phyloP scores from a whole-genome alignment of 2,329 filamentous ascomycete genomes.

The Biscogniauxia sp. region DNA sequence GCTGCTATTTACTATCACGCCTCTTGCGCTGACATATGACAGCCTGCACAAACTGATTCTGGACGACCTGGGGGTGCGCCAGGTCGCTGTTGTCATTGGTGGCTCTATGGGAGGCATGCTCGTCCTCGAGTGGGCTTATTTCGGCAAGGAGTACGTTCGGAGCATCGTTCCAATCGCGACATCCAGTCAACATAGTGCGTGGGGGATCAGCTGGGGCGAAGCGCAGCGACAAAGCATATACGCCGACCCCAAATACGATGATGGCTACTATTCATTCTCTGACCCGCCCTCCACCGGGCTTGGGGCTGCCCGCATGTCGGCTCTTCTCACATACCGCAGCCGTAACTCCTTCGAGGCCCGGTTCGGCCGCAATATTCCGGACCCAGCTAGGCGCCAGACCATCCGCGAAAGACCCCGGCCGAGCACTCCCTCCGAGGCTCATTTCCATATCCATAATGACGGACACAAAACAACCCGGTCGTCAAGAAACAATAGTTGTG shows the following conservation, averaged over 20 bases:
- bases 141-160: conserved; percentile 81
- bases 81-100: conserved; percentile 76
- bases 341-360: conserved; percentile 95
- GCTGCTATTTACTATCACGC: conserved; percentile 1
- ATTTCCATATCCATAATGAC: conserved; percentile 81
- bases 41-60: conserved; percentile 77
- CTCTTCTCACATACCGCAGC: conserved; percentile 91
- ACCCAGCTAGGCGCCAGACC: conserved; percentile 77
- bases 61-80: conserved; percentile 75
- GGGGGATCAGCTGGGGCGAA: conserved; percentile 90
- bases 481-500: conserved; percentile 47
- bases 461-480: conserved; percentile 65
- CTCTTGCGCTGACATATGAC: conserved; percentile 19
- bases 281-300: conserved; percentile 86
- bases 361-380: conserved; percentile 89
- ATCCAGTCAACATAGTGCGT: conserved; percentile 80
- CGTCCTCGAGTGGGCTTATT: conserved; percentile 88
- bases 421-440: conserved; percentile 64
- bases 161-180: conserved; percentile 82
- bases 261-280: conserved; percentile 87
- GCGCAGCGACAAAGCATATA: conserved; percentile 93
- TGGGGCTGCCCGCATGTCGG: conserved; percentile 94
- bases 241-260: conserved; percentile 96
- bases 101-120: conserved; percentile 89
- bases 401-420: conserved; percentile 68